phyloP scores from a whole-genome alignment of 371 early-diverging fungal genomes.

The Capillidium heterosporum region DNA sequence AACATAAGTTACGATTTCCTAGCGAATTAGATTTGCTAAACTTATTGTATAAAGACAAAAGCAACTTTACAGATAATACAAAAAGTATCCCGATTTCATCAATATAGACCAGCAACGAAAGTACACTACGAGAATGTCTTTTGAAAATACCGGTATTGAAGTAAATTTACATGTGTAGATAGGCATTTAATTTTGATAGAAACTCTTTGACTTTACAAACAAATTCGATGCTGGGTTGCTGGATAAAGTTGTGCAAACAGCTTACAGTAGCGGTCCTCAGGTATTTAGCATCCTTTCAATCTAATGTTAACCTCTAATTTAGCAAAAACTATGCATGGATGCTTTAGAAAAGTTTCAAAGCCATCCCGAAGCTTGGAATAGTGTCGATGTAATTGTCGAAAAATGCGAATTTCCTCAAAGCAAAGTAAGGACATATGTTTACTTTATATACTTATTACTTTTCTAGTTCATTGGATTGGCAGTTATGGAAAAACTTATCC shows the following conservation, averaged over 20 bases:
- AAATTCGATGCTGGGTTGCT: conserved; percentile 72
- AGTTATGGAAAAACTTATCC: conserved; percentile 91
- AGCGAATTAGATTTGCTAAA: no score
- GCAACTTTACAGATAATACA: no score
- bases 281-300: conserved; percentile 29
- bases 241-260: conserved; percentile 72
- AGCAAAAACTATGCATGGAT: conserved; percentile 69
- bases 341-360: conserved; percentile 45
- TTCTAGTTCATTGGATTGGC: conserved; percentile 87
- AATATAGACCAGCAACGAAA: no score
- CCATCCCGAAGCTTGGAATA: conserved; percentile 92
- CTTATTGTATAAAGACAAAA: no score
- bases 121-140: no score
- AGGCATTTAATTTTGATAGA: no score
- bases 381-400: conserved; percentile 87
- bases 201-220: conserved; percentile 73
- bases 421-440: conserved; percentile 40
- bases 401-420: conserved; percentile 61
- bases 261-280: conserved; percentile 41
- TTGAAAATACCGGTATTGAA: no score
- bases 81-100: no score
- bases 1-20: no score
- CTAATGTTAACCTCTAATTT: conserved; percentile 4
- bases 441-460: neutral
- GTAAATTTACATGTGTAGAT: no score